phyloP scores from a whole-genome alignment of 257 asterid species.

The Solanum sejunctum region DNA sequence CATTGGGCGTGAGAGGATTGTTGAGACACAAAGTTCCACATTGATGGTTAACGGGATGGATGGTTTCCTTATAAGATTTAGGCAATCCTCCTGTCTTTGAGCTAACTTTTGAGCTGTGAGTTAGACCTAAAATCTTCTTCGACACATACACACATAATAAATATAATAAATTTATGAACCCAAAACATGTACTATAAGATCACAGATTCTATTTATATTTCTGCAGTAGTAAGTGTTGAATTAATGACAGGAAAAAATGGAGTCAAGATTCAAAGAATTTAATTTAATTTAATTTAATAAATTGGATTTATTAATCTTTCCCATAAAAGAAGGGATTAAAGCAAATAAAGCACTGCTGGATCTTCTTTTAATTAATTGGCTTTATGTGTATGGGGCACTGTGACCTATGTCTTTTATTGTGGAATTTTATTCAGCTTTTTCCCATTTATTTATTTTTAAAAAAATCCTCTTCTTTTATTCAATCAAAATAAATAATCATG shows the following conservation, averaged over 20 bases:
- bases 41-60: too few relatives aligned
- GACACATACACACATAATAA: not conserved
- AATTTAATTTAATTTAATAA: not conserved
- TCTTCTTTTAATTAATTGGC: constrained; percentile 10
- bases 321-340: constrained; percentile 12
- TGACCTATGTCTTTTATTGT: constrained; percentile 44
- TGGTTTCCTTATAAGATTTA: too few relatives aligned
- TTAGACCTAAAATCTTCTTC: too few relatives aligned
- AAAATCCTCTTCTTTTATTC: not conserved
- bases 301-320: constrained; percentile 9
- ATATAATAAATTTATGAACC: not conserved
- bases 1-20: too few relatives aligned
- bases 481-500: not conserved
- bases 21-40: too few relatives aligned
- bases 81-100: too few relatives aligned
- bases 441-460: not conserved
- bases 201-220: not conserved
- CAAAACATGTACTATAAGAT: not conserved
- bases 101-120: too few relatives aligned
- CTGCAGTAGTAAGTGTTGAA: not conserved
- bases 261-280: constrained; percentile 2
- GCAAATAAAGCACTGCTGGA: constrained; percentile 6
- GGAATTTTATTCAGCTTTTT: constrained; percentile 20
- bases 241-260: constrained; percentile 5
- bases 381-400: constrained; percentile 24